Conservation (phyloP, 2,329 filamentous ascomycete species). For the Dothistroma pini region DNA sequence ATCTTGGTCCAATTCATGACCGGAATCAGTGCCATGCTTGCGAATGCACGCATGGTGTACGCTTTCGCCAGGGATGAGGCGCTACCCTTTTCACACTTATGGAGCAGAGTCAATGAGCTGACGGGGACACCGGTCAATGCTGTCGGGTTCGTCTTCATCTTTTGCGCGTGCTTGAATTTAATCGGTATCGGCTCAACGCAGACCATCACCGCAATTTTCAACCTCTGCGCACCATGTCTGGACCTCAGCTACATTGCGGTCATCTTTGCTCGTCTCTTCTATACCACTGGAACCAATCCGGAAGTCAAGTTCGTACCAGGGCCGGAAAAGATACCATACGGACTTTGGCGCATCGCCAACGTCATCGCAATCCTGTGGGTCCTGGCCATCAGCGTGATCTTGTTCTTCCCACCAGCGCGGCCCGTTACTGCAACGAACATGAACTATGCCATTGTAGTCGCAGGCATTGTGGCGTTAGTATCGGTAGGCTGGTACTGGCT, state of each 20-base stretch:
- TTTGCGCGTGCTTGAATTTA: conserved; percentile 51
- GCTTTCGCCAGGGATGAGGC: conserved; percentile 42
- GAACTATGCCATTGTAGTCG: conserved; percentile 49
- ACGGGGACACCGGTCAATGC: conserved; percentile 60
- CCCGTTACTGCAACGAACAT: conserved; percentile 45
- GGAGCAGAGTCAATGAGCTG: conserved; percentile 44
- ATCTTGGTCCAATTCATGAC: conserved; percentile 64
- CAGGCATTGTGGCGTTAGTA: conserved; percentile 48
- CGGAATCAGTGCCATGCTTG: conserved; percentile 60
- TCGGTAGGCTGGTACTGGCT: conserved; percentile 45
- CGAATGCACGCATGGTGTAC: conserved; percentile 48
- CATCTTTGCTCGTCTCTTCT: conserved; percentile 47
- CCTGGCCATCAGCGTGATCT: conserved; percentile 58
- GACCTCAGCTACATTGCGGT: conserved; percentile 58
- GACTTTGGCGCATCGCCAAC: conserved; percentile 49
- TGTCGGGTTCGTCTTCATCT: conserved; percentile 61
- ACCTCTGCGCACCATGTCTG: conserved; percentile 45
- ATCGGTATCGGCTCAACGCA: conserved; percentile 51
- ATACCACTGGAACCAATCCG: not conserved
- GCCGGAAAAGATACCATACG: conserved; percentile 27
- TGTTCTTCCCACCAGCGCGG: conserved; percentile 49
- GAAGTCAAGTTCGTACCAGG: conserved; percentile 21
- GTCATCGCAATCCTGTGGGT: conserved; percentile 55
- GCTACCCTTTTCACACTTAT: conserved; percentile 36
- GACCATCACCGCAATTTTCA: conserved; percentile 51